Percentiles rank a stretch among this genome's conserved stretches.
Conservation (phyloP, 352 stramenopile genomes). For the Globisporangium barbulae region DNA sequence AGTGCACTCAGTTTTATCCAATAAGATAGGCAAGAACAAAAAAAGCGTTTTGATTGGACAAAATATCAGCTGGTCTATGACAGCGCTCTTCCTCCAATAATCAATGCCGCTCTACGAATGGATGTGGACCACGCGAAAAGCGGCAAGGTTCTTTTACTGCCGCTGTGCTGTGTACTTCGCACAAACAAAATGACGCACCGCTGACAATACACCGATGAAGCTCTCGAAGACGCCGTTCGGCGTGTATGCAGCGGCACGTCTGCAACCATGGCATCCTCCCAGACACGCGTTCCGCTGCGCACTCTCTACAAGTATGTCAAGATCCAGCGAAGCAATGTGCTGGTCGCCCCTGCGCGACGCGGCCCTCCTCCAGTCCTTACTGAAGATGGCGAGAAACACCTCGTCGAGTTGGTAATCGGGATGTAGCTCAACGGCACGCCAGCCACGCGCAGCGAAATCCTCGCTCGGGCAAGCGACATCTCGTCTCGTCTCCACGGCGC, state of each 20-base stretch:
- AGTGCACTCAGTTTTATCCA: slow-evolving; percentile 4
- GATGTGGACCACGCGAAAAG: not conserved
- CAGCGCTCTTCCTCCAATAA: slow-evolving; percentile 1
- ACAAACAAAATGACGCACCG: too few species aligned
- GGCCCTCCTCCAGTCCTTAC: not conserved
- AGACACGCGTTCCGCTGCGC: not conserved
- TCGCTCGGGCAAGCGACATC: not conserved
- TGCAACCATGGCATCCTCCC: not conserved
- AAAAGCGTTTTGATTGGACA: not conserved
- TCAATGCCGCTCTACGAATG: not conserved
- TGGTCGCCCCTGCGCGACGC: not conserved
- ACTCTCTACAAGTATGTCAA: slow-evolving; percentile 1
- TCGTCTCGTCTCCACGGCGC: slow-evolving; percentile 1
- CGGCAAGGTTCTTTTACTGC: not conserved
- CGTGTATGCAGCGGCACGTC: not conserved
- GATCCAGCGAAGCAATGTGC: not conserved
- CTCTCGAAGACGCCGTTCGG: too few species aligned
- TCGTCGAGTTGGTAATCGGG: not conserved
- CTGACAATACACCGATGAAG: too few species aligned
- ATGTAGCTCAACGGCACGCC: slow-evolving; percentile 3
- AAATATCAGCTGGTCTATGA: not conserved
- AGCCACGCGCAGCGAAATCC: not conserved
- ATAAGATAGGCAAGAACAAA: not conserved
- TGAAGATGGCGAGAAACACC: not conserved
- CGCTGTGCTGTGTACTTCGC: not conserved